Conservation (phyloP, 2,329 filamentous ascomycete genomes). For the Microdochium bolleyi region DNA sequence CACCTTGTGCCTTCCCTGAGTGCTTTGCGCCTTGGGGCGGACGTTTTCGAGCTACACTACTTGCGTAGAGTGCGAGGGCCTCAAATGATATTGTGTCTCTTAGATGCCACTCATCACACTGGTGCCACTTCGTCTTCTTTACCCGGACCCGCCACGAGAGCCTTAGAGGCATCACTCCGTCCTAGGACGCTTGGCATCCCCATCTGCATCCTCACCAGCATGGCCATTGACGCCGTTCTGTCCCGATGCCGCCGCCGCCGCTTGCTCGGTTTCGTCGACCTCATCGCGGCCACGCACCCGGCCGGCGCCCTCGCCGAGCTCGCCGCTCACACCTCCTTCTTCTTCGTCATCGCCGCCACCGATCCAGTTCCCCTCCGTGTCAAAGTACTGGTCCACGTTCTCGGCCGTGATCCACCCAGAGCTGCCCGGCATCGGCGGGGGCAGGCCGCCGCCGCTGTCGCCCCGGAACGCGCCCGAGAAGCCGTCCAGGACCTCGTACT, state of each 20-base stretch:
- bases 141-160: background rate
- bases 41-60: too few relatives aligned
- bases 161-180: slow-evolving; percentile 13
- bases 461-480: slow-evolving; percentile 46
- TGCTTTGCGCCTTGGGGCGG: too few relatives aligned
- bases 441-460: slow-evolving; percentile 39
- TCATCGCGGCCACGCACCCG: slow-evolving; percentile 47
- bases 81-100: too few relatives aligned
- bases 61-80: too few relatives aligned
- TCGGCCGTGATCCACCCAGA: slow-evolving; percentile 86
- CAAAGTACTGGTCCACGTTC: slow-evolving; percentile 79
- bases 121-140: background rate
- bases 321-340: slow-evolving; percentile 33
- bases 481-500: slow-evolving; percentile 47
- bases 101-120: too few relatives aligned
- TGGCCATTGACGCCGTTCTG: slow-evolving; percentile 29
- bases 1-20: too few relatives aligned
- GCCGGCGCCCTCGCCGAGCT: slow-evolving; percentile 57
- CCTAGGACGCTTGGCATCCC: slow-evolving; percentile 21
- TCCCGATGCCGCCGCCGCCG: background rate
- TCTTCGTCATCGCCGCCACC: slow-evolving; percentile 15
- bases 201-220: slow-evolving; percentile 20
- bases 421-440: slow-evolving; percentile 65
- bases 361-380: slow-evolving; percentile 74
- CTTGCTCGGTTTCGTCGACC: slow-evolving; percentile 30